Evolutionary conservation across 2,329 filamentous ascomycete species (phyloP).

Genomic region (Pseudocercospora cruenta): DNA sequence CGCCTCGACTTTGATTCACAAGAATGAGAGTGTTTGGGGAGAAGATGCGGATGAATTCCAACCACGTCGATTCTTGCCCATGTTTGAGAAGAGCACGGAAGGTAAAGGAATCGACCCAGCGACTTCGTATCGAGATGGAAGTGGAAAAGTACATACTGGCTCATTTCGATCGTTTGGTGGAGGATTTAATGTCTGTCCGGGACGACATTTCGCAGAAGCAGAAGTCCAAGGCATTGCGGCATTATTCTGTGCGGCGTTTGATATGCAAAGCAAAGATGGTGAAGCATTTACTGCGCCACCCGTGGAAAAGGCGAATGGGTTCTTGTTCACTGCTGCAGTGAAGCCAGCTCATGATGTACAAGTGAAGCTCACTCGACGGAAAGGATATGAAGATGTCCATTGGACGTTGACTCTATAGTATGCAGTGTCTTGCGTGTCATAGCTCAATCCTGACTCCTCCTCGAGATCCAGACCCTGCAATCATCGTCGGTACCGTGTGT

Average conservation of each 20-base stretch:
- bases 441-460: slow-evolving; percentile 13
- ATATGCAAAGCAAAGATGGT: slow-evolving; percentile 30
- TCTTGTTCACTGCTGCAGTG: background rate
- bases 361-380: slow-evolving; percentile 13
- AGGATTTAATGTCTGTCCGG: slow-evolving; percentile 54
- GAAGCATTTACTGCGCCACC: background rate
- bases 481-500: slow-evolving; percentile 57
- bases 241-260: slow-evolving; percentile 42
- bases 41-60: slow-evolving; percentile 42
- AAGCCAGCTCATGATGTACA: slow-evolving; percentile 16
- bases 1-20: slow-evolving; percentile 49
- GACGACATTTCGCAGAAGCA: slow-evolving; percentile 52
- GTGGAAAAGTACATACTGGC: slow-evolving; percentile 16
- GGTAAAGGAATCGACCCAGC: background rate
- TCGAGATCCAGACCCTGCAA: slow-evolving; percentile 57
- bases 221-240: slow-evolving; percentile 47
- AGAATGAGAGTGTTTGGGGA: slow-evolving; percentile 50
- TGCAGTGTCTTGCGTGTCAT: background rate
- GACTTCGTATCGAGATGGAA: background rate
- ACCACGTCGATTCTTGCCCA: slow-evolving; percentile 44
- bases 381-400: slow-evolving; percentile 20
- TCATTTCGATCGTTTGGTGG: slow-evolving; percentile 55
- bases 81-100: background rate
- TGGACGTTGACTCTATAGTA: slow-evolving; percentile 16
- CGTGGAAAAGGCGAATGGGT: slow-evolving; percentile 10